A percentile compares a stretch with the other conserved stretches of the same genome.
Evolutionary conservation across 495 filamentous ascomycete genomes (phyloP).

Genomic region (Penicillium atrosanguineum): DNA sequence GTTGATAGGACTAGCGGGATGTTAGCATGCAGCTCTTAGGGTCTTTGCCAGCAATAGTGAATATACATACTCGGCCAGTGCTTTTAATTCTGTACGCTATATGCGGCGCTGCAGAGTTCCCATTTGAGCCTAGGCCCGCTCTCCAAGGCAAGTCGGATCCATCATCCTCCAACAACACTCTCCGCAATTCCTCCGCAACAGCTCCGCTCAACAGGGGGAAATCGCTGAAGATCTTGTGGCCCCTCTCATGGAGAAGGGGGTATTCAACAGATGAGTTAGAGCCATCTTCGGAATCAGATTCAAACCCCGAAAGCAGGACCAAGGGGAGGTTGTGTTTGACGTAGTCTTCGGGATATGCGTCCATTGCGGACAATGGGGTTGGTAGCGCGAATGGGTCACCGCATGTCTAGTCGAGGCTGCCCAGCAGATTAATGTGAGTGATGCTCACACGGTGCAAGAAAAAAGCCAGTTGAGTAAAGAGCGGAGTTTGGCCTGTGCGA

Average conservation of each 20-base stretch:
- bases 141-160: slow-evolving; percentile 61
- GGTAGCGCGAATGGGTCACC: slow-evolving; percentile 31
- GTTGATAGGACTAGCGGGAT: slow-evolving; percentile 49
- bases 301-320: slow-evolving; percentile 73
- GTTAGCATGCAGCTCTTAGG: slow-evolving; percentile 16
- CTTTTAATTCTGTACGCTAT: slow-evolving; percentile 61
- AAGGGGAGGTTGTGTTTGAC: slow-evolving; percentile 80
- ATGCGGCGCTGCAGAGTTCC: slow-evolving; percentile 15
- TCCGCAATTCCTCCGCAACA: slow-evolving; percentile 63
- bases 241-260: slow-evolving; percentile 56
- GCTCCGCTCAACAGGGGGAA: slow-evolving; percentile 62
- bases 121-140: slow-evolving; percentile 35
- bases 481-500: not conserved
- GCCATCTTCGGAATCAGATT: slow-evolving; percentile 30
- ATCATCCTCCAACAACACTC: slow-evolving; percentile 66
- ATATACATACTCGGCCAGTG: slow-evolving; percentile 71
- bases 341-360: slow-evolving; percentile 80
- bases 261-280: slow-evolving; percentile 25
- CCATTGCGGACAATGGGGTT: slow-evolving; percentile 60
- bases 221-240: slow-evolving; percentile 61
- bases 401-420: slow-evolving; percentile 30
- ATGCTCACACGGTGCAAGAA: not conserved
- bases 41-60: not conserved
- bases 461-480: not conserved
- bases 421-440: not conserved